Conservation (phyloP, 2,329 filamentous ascomycete genomes). For the Talaromyces sp. region DNA sequence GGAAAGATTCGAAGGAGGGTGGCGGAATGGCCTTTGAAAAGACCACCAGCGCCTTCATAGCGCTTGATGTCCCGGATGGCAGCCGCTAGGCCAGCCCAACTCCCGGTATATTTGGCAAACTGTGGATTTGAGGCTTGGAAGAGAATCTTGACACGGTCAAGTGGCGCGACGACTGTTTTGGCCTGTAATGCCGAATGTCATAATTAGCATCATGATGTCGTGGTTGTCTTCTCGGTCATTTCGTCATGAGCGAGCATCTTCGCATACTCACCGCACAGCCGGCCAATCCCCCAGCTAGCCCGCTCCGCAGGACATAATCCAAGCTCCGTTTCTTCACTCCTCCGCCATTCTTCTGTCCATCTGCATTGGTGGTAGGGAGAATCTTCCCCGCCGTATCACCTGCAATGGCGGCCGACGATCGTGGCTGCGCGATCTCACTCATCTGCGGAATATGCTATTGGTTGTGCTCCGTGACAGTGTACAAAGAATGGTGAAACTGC, state of each 20-base stretch:
- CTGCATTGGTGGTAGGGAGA: constrained; percentile 15
- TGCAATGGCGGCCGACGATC: constrained; percentile 23
- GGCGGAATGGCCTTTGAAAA: constrained; percentile 93
- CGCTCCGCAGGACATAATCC: constrained; percentile 82
- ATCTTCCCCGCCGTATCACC: constrained; percentile 20
- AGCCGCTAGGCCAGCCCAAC: constrained; percentile 79
- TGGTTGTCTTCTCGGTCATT: background rate
- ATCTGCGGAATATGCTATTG: constrained; percentile 29
- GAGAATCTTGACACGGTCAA: constrained; percentile 97
- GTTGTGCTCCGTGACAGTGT: constrained; percentile 18
- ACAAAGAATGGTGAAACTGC: constrained; percentile 10
- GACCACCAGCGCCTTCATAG: constrained; percentile 71
- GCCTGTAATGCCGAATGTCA: constrained; percentile 58
- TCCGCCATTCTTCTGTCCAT: constrained; percentile 19
- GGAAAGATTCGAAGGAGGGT: constrained; percentile 94
- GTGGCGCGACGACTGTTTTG: constrained; percentile 91
- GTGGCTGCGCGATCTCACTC: constrained; percentile 34
- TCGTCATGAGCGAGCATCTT: constrained; percentile 8
- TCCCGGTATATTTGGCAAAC: constrained; percentile 89
- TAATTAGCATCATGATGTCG: background rate
- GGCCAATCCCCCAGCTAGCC: constrained; percentile 83
- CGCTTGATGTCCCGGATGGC: constrained; percentile 83
- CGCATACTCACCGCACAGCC: constrained; percentile 76
- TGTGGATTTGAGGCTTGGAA: constrained; percentile 95
- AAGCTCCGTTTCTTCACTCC: constrained; percentile 68